These are phyloP conservation scores for Tolypocladium ophioglossoides DNA, from an alignment of 2,329 filamentous ascomycete genomes.

Conservation along the genomic window DNA sequence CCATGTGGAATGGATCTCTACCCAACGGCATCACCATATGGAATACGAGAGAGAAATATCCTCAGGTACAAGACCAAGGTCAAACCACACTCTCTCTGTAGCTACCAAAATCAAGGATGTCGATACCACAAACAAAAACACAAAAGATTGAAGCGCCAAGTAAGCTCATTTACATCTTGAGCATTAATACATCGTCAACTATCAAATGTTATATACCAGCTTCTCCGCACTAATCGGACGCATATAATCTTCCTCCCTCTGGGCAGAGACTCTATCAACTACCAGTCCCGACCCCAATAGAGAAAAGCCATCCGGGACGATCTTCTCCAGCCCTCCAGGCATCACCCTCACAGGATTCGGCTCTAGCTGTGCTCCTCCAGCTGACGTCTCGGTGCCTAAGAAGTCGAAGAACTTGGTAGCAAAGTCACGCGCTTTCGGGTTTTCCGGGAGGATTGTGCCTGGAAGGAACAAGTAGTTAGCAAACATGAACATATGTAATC, in stretches of 20 bases:
- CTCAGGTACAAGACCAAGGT: too few species aligned
- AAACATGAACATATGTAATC: background rate
- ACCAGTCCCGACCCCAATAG: conserved; percentile 15
- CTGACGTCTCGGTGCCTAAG: conserved; percentile 11
- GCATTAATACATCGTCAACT: background rate
- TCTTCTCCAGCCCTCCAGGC: conserved; percentile 17
- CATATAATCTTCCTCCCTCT: conserved; percentile 19
- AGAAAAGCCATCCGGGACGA: conserved; percentile 14
- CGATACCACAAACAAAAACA: too few species aligned
- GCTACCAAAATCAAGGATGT: too few species aligned
- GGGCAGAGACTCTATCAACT: conserved; percentile 7
- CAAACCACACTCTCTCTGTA: too few species aligned
- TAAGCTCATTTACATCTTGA: too few species aligned
- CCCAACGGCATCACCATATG: too few species aligned
- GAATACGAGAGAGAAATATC: too few species aligned
- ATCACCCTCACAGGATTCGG: conserved; percentile 21
- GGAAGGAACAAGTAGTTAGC: background rate
- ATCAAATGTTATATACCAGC: conserved; percentile 16
- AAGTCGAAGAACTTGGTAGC: conserved; percentile 25
- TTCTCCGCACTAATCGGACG: conserved; percentile 29
- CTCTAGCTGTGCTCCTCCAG: conserved; percentile 6
- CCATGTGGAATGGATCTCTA: too few species aligned
- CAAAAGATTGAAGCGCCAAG: background rate
- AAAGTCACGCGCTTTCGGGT: conserved; percentile 14
- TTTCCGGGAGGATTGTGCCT: conserved; percentile 7